Percentiles rank a stretch among this genome's conserved stretches.
These are phyloP conservation scores for Aureobasidium namibiae DNA, from an alignment of 2,329 filamentous ascomycete species.

Conservation along the genomic window DNA sequence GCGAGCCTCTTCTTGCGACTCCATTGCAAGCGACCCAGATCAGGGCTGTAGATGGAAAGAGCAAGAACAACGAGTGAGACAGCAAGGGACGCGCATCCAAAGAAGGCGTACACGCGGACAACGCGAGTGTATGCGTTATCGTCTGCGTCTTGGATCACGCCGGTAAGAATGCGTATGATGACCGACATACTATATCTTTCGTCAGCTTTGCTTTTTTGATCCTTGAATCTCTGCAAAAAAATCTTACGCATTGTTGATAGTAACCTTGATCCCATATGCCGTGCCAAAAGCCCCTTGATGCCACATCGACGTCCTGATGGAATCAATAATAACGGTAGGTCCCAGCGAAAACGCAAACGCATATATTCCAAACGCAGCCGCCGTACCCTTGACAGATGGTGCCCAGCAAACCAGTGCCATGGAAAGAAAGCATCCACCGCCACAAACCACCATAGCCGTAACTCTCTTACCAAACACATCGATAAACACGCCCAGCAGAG, in stretches of 20 bases:
- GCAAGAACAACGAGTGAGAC: constrained; percentile 36
- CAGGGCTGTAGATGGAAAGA: constrained; percentile 31
- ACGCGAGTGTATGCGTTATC: constrained; percentile 49
- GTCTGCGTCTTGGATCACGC: constrained; percentile 51
- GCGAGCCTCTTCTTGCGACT: constrained; percentile 45
- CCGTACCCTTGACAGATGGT: constrained; percentile 42
- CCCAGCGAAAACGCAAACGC: constrained; percentile 49
- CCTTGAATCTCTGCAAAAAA: too few species aligned
- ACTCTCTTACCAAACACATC: constrained; percentile 49
- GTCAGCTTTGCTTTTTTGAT: background rate
- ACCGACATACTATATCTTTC: constrained; percentile 45
- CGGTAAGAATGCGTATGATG: constrained; percentile 49
- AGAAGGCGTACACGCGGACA: constrained; percentile 47
- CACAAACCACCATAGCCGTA: constrained; percentile 38
- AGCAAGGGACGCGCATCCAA: constrained; percentile 42
- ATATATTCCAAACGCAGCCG: constrained; percentile 52
- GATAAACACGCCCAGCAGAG: constrained; percentile 47
- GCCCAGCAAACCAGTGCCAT: constrained; percentile 50
- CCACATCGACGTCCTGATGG: constrained; percentile 53
- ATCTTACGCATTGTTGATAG: constrained; percentile 48
- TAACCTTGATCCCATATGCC: constrained; percentile 52
- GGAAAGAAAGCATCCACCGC: constrained; percentile 42
- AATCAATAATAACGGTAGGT: constrained; percentile 52
- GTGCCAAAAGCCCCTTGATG: constrained; percentile 53
- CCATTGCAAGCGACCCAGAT: constrained; percentile 49